These are phyloP conservation scores for Neoscytalidium dimidiatum DNA, from an alignment of 2,329 filamentous ascomycete genomes.

Conservation along the genomic window DNA sequence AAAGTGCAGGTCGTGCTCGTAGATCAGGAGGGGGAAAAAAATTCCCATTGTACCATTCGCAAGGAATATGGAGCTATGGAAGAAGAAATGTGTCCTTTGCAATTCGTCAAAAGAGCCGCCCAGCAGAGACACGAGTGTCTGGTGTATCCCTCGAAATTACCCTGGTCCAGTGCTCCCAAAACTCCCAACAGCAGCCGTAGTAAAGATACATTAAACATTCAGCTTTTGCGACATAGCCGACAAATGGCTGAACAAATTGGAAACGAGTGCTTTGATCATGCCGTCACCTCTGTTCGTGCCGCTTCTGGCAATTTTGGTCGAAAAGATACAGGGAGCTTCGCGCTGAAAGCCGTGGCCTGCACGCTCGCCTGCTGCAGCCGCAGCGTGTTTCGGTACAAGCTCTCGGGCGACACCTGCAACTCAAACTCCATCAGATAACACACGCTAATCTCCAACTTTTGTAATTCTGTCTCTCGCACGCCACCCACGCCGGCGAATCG, in stretches of 20 bases:
- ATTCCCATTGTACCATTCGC: not conserved
- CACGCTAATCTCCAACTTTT: constrained; percentile 77
- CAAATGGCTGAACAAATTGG: not conserved
- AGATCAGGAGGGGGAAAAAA: constrained; percentile 15
- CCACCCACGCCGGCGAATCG: constrained; percentile 87
- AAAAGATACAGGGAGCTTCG: constrained; percentile 36
- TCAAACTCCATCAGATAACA: constrained; percentile 49
- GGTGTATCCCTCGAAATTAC: not conserved
- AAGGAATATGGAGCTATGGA: not conserved
- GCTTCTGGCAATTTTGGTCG: constrained; percentile 28
- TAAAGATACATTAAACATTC: not conserved
- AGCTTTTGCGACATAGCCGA: not conserved
- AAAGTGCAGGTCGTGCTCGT: not conserved
- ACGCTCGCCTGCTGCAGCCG: constrained; percentile 39
- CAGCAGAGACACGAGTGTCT: not conserved
- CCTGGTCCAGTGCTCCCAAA: constrained; percentile 11
- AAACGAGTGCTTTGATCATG: not conserved
- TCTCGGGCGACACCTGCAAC: constrained; percentile 39
- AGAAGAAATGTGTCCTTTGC: not conserved
- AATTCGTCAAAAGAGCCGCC: constrained; percentile 12
- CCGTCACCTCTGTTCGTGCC: constrained; percentile 15
- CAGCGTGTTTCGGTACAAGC: constrained; percentile 35
- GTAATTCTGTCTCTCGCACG: constrained; percentile 78
- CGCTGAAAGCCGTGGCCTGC: constrained; percentile 37
- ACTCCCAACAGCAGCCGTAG: not conserved